Conservation (phyloP, 1,284 basidiomycete species). For the Ganoderma resinaceum region DNA sequence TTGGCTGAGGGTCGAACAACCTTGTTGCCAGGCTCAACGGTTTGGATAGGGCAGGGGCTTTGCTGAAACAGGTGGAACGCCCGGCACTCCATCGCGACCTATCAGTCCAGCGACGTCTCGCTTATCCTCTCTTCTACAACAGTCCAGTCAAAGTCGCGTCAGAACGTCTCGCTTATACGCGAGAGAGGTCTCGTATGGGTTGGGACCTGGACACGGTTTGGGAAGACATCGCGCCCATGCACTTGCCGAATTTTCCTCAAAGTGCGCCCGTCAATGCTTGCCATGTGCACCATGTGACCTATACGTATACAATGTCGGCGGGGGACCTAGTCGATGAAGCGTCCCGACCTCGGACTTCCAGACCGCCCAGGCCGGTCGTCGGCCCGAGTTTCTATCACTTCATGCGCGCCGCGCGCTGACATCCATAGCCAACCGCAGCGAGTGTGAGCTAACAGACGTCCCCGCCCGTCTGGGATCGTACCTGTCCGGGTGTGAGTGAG, state of each 20-base stretch:
- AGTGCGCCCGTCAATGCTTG: background rate
- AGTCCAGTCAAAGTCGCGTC: background rate
- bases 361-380: background rate
- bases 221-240: background rate
- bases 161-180: background rate
- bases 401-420: background rate
- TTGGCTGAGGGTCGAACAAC: background rate
- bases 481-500: background rate
- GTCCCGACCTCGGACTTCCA: background rate
- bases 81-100: background rate
- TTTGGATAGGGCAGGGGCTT: background rate
- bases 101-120: background rate
- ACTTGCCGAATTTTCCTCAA: background rate
- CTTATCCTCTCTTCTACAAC: background rate
- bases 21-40: background rate
- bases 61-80: background rate
- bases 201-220: background rate
- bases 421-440: background rate
- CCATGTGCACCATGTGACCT: background rate
- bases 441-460: background rate
- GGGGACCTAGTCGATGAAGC: background rate
- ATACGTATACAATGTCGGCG: background rate
- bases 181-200: background rate
- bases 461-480: conserved; percentile 4
- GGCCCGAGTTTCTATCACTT: background rate